phyloP scores from a whole-genome alignment of 2,329 filamentous ascomycete species.

The Venturia aucupariae region DNA sequence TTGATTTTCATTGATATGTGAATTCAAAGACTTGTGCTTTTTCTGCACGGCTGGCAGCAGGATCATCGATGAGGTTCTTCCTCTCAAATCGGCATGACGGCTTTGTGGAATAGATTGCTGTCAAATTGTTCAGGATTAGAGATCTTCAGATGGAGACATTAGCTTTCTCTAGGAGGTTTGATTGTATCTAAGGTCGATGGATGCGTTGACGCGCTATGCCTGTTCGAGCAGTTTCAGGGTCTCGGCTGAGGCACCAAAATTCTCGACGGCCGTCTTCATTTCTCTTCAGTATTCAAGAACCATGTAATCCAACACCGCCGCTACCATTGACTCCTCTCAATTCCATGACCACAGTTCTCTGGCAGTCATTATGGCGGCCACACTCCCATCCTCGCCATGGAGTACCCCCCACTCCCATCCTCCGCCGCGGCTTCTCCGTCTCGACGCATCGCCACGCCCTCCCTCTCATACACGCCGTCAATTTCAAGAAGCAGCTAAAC shows the following conservation, averaged over 20 bases:
- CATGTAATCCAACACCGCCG: neutral
- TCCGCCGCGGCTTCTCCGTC: neutral
- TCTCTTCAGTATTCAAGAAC: neutral
- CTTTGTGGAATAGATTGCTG: too few relatives aligned
- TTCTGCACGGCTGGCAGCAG: neutral
- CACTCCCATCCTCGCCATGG: neutral
- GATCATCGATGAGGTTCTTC: neutral
- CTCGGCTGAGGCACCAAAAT: neutral
- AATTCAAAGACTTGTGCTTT: neutral
- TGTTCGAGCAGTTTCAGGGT: neutral
- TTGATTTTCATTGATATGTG: neutral
- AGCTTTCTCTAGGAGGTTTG: too few relatives aligned
- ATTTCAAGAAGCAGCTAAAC: neutral
- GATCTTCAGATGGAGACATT: too few relatives aligned
- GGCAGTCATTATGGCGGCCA: neutral
- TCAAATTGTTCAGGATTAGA: too few relatives aligned
- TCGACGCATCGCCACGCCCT: neutral
- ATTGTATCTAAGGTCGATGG: too few relatives aligned
- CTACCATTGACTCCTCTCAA: neutral
- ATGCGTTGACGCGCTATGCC: too few relatives aligned
- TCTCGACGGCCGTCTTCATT: neutral
- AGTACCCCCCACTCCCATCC: neutral
- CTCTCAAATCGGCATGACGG: neutral
- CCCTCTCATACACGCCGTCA: slow-evolving; percentile 2
- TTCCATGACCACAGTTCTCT: neutral